These are phyloP conservation scores for Coffea humblotiana DNA, from an alignment of 305 asterid genomes.

Conservation along the genomic window DNA sequence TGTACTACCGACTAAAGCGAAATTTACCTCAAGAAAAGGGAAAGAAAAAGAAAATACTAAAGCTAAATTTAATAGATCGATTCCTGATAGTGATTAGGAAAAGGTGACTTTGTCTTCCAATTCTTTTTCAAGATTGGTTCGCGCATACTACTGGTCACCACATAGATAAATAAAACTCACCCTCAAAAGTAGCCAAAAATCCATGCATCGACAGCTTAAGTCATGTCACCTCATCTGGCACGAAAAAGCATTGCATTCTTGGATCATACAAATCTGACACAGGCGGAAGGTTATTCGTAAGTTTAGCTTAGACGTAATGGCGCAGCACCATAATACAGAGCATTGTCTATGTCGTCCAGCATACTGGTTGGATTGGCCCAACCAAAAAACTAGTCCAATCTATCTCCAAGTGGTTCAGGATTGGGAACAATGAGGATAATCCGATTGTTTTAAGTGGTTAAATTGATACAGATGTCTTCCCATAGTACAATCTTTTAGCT, in stretches of 20 bases:
- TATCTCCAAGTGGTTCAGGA: too few relatives aligned
- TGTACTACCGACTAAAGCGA: background rate
- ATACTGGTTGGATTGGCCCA: too few relatives aligned
- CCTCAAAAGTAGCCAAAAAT: background rate
- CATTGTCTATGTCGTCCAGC: too few relatives aligned
- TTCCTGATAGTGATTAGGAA: background rate
- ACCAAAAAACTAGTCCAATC: too few relatives aligned
- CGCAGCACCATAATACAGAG: too few relatives aligned
- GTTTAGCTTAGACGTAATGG: background rate
- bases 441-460: too few relatives aligned
- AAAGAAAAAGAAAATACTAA: background rate
- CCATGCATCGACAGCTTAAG: background rate
- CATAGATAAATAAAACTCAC: too few relatives aligned
- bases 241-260: background rate
- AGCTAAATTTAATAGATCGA: background rate
- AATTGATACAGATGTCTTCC: too few relatives aligned
- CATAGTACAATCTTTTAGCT: too few relatives aligned
- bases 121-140: background rate
- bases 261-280: background rate
- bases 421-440: too few relatives aligned
- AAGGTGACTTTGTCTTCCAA: background rate
- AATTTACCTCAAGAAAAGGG: background rate
- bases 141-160: too few relatives aligned
- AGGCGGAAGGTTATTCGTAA: background rate
- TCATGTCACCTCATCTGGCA: background rate